Evolutionary conservation across 73 alveolate species (phyloP).

Genomic region (Paramecium bursaria): DNA sequence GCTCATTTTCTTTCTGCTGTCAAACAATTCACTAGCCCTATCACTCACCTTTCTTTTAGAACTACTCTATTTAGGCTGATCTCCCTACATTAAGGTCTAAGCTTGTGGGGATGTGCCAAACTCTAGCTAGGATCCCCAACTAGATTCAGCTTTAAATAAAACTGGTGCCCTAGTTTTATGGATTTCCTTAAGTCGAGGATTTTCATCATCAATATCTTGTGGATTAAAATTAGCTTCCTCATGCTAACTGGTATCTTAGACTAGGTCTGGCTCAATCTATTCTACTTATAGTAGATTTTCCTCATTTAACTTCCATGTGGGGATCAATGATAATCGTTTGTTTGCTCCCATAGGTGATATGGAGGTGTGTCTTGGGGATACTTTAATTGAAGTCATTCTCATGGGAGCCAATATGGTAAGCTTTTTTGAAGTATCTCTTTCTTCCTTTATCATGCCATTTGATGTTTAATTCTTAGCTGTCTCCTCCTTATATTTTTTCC

Average conservation of each 20-base stretch:
- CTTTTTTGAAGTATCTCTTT: too few relatives aligned
- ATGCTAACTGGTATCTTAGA: conserved; percentile 40
- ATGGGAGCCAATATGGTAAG: background rate
- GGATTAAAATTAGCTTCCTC: conserved; percentile 58
- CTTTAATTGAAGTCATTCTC: conserved; percentile 26
- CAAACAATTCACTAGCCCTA: too few relatives aligned
- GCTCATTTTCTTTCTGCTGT: background rate
- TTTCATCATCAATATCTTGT: conserved; percentile 49
- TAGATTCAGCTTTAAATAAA: conserved; percentile 8
- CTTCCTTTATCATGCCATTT: too few relatives aligned
- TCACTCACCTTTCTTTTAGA: too few relatives aligned
- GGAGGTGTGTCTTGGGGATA: conserved; percentile 21
- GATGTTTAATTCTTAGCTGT: background rate
- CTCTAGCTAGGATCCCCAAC: conserved; percentile 27
- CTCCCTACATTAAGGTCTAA: too few relatives aligned
- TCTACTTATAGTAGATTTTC: conserved; percentile 21
- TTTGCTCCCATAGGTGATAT: conserved; percentile 44
- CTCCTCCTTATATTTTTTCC: conserved; percentile 29
- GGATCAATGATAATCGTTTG: conserved; percentile 21
- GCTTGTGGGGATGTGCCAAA: too few relatives aligned
- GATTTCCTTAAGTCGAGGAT: conserved; percentile 33
- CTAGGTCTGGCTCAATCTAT: conserved; percentile 21
- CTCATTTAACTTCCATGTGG: conserved; percentile 38
- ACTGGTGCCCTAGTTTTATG: conserved; percentile 29
- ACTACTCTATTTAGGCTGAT: too few relatives aligned